A percentile compares a stretch with the other conserved stretches of the same genome.
Conservation (phyloP, 2,329 filamentous ascomycete species). For the Macrophomina pseudophaseolina region DNA sequence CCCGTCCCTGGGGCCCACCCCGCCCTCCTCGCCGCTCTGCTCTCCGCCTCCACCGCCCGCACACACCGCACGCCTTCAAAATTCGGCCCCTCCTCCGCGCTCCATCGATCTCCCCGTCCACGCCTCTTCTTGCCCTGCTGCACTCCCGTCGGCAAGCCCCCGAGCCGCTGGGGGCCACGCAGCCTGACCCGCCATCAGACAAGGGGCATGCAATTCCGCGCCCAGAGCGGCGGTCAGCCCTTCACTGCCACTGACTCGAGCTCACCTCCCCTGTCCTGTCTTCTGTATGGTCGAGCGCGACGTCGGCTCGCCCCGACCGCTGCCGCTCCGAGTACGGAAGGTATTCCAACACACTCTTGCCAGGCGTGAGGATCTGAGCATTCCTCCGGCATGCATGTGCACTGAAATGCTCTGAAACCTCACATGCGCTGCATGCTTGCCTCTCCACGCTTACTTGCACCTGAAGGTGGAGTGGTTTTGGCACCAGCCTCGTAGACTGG, state of each 20-base stretch:
- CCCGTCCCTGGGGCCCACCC: conserved; percentile 1
- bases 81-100: conserved; percentile 2
- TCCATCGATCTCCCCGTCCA: conserved; percentile 9
- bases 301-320: not conserved
- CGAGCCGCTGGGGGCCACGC: not conserved
- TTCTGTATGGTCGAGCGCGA: not conserved
- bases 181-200: not conserved
- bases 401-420: no score
- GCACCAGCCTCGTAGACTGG: no score
- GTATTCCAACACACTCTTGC: no score
- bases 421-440: no score
- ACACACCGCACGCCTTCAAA: conserved; percentile 9
- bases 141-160: conserved; percentile 6
- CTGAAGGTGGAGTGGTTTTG: no score
- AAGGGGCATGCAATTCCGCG: not conserved
- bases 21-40: not conserved
- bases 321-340: not conserved
- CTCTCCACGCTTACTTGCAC: no score
- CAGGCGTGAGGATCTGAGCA: no score
- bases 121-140: conserved; percentile 7
- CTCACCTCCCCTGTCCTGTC: not conserved
- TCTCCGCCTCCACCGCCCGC: conserved; percentile 15
- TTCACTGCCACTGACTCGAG: conserved; percentile 5
- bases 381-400: no score
- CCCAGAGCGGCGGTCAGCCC: conserved; percentile 11